Evolutionary conservation across 371 early-diverging fungal genomes (phyloP).

Genomic region (Mortierella sp.): DNA sequence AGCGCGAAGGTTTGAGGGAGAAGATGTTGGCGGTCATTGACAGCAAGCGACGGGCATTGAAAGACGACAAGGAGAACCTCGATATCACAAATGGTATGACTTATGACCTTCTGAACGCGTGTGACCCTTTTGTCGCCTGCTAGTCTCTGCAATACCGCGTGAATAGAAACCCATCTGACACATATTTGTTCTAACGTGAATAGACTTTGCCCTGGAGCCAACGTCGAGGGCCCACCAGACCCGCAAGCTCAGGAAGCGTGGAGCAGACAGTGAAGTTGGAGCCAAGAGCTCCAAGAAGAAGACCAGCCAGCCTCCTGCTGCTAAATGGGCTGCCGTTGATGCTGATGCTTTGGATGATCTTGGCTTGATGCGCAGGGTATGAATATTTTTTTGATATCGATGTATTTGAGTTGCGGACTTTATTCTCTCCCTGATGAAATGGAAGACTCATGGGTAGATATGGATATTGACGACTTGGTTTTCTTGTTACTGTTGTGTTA

Average conservation of each 20-base stretch:
- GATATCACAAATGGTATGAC: slow-evolving; percentile 71
- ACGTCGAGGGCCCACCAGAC: slow-evolving; percentile 49
- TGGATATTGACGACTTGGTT: background rate
- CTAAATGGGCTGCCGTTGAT: slow-evolving; percentile 49
- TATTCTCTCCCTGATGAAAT: too few relatives aligned
- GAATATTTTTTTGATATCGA: background rate
- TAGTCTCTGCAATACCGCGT: background rate
- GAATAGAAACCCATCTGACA: background rate
- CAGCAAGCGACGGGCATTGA: slow-evolving; percentile 80
- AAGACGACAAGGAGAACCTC: slow-evolving; percentile 89
- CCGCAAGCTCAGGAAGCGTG: slow-evolving; percentile 46
- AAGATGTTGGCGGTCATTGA: slow-evolving; percentile 82
- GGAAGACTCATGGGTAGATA: too few relatives aligned
- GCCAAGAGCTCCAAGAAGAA: slow-evolving; percentile 50
- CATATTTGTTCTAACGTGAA: background rate
- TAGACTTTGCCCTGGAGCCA: slow-evolving; percentile 61
- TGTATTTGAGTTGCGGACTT: background rate
- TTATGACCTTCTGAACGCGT: background rate
- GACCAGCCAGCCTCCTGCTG: slow-evolving; percentile 35
- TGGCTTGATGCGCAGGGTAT: slow-evolving; percentile 50
- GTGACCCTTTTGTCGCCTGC: background rate
- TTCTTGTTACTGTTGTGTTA: too few relatives aligned
- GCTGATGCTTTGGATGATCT: slow-evolving; percentile 53
- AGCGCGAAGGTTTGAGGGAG: slow-evolving; percentile 80
- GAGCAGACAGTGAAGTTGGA: slow-evolving; percentile 46